These are phyloP conservation scores for Lenwebbia sp. DNA, from an alignment of 345 rosid genomes.

Conservation along the genomic window DNA sequence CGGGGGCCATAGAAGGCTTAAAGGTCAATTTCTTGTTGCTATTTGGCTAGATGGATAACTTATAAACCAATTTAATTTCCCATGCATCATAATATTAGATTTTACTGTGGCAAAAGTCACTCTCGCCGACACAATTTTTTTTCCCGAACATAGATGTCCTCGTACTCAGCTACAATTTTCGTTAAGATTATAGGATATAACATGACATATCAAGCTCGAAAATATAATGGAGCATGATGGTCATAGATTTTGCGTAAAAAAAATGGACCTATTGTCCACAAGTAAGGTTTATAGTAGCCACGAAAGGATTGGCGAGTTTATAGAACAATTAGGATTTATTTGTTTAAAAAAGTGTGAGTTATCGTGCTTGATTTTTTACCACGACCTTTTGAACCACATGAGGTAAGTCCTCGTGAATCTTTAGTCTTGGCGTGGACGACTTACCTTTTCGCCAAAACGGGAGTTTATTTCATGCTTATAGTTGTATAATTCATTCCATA, in stretches of 20 bases:
- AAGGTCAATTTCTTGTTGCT: background rate
- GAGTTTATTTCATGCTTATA: too few species aligned
- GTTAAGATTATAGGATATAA: background rate
- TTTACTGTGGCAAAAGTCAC: background rate
- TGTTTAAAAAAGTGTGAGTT: background rate
- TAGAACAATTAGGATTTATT: background rate
- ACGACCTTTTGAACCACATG: background rate
- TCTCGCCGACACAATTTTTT: fast-evolving
- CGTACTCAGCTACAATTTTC: background rate
- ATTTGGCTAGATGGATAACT: background rate
- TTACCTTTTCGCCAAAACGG: too few species aligned
- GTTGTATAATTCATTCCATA: too few species aligned
- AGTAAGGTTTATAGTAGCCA: background rate
- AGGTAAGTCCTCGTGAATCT: background rate
- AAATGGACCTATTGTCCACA: background rate
- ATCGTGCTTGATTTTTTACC: background rate
- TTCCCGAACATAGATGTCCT: background rate
- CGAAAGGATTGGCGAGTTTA: background rate
- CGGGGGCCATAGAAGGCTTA: background rate
- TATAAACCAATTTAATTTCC: background rate
- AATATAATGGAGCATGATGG: background rate
- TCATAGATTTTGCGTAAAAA: background rate
- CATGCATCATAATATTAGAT: fast-evolving
- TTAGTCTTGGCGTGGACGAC: too few species aligned
- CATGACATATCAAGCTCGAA: background rate